phyloP scores from a whole-genome alignment of 2,329 filamentous ascomycete species.

The Botrytis deweyae region DNA sequence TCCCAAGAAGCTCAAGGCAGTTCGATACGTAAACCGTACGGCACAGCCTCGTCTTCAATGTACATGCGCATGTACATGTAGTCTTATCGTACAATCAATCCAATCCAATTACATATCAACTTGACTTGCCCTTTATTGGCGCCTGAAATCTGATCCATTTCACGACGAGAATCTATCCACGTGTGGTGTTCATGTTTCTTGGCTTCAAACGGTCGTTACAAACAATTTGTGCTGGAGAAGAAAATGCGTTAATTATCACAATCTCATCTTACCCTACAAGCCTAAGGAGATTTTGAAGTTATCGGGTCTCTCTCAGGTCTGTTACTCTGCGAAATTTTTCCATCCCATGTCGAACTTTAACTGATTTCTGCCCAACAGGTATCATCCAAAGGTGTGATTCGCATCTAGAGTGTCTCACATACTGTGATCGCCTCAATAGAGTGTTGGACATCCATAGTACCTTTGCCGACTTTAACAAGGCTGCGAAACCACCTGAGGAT shows the following conservation, averaged over 20 bases:
- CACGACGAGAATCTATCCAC: neutral
- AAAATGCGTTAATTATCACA: neutral
- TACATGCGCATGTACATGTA: neutral
- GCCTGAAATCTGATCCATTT: neutral
- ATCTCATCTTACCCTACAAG: neutral
- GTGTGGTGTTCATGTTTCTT: conserved; percentile 5
- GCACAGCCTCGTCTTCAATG: conserved; percentile 7
- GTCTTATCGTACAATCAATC: neutral
- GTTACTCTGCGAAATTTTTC: neutral
- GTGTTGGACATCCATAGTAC: neutral
- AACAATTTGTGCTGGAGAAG: neutral
- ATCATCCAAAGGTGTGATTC: neutral
- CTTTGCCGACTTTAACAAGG: neutral
- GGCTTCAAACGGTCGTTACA: neutral
- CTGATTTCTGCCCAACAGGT: conserved; percentile 11
- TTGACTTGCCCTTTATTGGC: neutral
- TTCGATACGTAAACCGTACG: neutral
- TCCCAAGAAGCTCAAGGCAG: neutral
- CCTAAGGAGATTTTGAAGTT: neutral
- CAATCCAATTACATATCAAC: neutral
- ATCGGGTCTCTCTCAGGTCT: conserved; percentile 7
- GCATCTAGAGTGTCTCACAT: neutral
- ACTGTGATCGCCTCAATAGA: conserved; percentile 3
- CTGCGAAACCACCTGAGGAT: neutral
- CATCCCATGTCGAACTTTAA: neutral